A percentile compares a stretch with the other conserved stretches of the same genome.
Conservation (phyloP, 805 yeast genomes). For the Candida hispaniensis region DNA sequence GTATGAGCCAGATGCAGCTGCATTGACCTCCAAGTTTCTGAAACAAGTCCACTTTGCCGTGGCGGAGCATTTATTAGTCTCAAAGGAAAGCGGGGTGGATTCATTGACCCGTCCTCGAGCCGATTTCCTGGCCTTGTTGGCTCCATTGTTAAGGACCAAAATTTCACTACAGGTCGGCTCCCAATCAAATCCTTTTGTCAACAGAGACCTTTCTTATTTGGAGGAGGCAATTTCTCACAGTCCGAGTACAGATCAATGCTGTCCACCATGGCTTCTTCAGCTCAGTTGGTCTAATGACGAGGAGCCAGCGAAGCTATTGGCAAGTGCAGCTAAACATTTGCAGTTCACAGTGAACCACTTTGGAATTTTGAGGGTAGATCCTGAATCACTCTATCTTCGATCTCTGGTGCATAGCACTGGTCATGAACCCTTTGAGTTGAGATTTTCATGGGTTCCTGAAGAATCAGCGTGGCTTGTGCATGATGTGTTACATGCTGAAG, state of each 20-base stretch:
- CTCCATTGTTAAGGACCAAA: conserved; percentile 6
- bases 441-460: conserved; percentile 13
- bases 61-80: no score
- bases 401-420: conserved; percentile 14
- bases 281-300: conserved; percentile 5
- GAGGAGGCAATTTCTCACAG: no score
- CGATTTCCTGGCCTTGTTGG: conserved; percentile 8
- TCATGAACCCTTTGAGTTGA: conserved; percentile 5
- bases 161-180: conserved; percentile 2
- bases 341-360: conserved; percentile 4
- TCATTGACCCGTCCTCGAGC: no score
- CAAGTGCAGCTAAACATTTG: conserved; percentile 6
- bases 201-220: conserved; percentile 3
- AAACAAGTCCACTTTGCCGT: no score
- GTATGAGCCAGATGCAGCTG: no score
- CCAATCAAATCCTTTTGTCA: conserved; percentile 1
- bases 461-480: conserved; percentile 11
- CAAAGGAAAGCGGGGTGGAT: no score
- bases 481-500: conserved; percentile 2
- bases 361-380: conserved; percentile 9
- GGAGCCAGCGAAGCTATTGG: conserved; percentile 1
- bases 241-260: no score
- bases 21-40: no score
- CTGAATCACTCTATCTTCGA: conserved; percentile 7
- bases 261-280: conserved; percentile 12